Percentiles rank a stretch among this genome's conserved stretches.
phyloP scores from a whole-genome alignment of 768 basidiomycete species.

The Pleurotus djamor region DNA sequence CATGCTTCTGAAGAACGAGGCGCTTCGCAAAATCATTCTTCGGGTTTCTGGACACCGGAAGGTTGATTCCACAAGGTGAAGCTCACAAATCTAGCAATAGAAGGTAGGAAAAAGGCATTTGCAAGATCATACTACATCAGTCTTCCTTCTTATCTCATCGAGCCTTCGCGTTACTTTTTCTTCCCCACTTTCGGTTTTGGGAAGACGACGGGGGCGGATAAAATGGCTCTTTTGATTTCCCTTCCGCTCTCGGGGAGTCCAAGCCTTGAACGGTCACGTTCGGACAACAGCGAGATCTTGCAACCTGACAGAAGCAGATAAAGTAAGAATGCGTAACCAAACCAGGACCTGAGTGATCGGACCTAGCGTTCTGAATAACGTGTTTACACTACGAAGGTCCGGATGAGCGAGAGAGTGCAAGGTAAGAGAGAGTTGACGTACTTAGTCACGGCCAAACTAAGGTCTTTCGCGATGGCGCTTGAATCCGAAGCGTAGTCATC shows the following conservation, averaged over 20 bases:
- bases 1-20: too few species aligned
- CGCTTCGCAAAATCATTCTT: too few species aligned
- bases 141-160: background rate
- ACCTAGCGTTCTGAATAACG: constrained; percentile 79
- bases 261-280: constrained; percentile 64
- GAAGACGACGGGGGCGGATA: constrained; percentile 78
- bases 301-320: constrained; percentile 50
- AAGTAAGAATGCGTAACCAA: constrained; percentile 4
- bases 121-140: too few species aligned
- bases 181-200: constrained; percentile 57
- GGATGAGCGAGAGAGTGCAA: background rate
- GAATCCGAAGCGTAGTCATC: constrained; percentile 79
- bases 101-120: too few species aligned
- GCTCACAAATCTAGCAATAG: too few species aligned
- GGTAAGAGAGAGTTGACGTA: constrained; percentile 33
- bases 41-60: too few species aligned
- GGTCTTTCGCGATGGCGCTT: constrained; percentile 65
- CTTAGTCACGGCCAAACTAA: constrained; percentile 64
- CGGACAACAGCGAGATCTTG: constrained; percentile 54
- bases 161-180: constrained; percentile 16
- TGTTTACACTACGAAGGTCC: constrained; percentile 39
- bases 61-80: too few species aligned
- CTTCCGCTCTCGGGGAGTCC: constrained; percentile 65
- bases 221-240: constrained; percentile 66
- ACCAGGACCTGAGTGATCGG: constrained; percentile 13